Evolutionary conservation across 2,329 filamentous ascomycete species (phyloP), one percentile per base, ranked within the genome.

Genomic region (Bipolaris victoriae): DNA sequence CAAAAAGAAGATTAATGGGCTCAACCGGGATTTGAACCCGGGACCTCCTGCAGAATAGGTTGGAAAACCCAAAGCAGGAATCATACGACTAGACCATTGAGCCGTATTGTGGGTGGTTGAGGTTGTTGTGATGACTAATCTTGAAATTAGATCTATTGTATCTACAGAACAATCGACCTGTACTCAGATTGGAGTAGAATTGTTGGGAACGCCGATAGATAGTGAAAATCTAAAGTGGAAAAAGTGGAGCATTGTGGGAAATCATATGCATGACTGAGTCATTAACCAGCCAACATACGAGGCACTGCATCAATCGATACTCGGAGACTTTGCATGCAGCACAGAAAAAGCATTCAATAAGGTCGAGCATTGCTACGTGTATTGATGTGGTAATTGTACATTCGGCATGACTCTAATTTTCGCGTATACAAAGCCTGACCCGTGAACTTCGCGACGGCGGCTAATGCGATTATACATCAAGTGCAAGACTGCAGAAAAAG

Each of bases 11-110:
- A 13, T 31, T 5, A 33, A 36, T 3, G 57, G 57, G 57, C 57
- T 49, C 48, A 56, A 59, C 57, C 49, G 57, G 52, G 57, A 59
- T 47, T 59, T 56, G 57, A 54, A 57, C 56, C 66, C 67, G 66
- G 67, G 67, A 60, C 66, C 68, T 69, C 64, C 65, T 65, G 68
- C 68, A 49, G 51, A 57, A 24, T 36, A 44, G 49, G 31, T 49
- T 41, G n/a, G 44, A 43, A 36, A 41, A 57, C 63, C 62, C 68
- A 68, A 70, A 69, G 66, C 66, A 63, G 65, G 64, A 69, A 69
- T 70, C 66, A 69, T 71, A 62, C 68, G 57, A 68, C 66, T 69
- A 71, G 68, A 70, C 67, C 67, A 45, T 45, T 29, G 31, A 29
- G 43, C 43, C 43, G 43, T 16, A 31, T 31, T 11, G 29, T 11